Conservation (phyloP, 1,139 yeast species). For the Pichia sp. region DNA sequence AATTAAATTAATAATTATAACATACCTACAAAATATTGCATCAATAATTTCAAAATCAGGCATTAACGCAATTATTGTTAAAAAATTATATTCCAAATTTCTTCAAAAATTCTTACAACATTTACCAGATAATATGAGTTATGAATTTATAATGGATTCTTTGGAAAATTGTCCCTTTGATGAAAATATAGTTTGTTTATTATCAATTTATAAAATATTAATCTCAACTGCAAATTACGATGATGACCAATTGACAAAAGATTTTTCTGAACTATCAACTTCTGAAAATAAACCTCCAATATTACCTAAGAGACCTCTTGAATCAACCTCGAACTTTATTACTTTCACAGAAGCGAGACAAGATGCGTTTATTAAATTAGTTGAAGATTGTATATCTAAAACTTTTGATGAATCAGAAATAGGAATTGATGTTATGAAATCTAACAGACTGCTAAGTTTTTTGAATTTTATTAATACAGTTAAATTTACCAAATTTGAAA, state of each 20-base stretch:
- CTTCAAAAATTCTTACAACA: conserved; percentile 50
- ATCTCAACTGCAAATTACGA: conserved; percentile 28
- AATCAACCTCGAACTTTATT: conserved; percentile 30
- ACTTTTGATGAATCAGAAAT: not conserved
- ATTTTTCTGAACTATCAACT: not conserved
- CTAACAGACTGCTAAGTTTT: conserved; percentile 46
- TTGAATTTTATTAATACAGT: conserved; percentile 49
- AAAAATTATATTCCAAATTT: conserved; percentile 37
- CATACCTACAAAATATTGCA: conserved; percentile 43
- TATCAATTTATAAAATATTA: conserved; percentile 64
- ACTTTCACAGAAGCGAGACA: conserved; percentile 35
- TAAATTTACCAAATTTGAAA: conserved; percentile 18
- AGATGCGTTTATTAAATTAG: conserved; percentile 36
- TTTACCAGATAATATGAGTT: conserved; percentile 51
- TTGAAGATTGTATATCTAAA: conserved; percentile 24
- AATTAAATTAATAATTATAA: conserved; percentile 19
- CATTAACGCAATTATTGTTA: conserved; percentile 8
- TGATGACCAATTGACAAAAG: conserved; percentile 9
- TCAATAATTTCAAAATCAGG: conserved; percentile 31
- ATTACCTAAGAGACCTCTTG: conserved; percentile 21
- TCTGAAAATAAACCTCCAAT: conserved; percentile 6
- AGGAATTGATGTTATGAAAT: conserved; percentile 22
- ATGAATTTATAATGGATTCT: conserved; percentile 59
- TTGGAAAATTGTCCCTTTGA: conserved; percentile 64
- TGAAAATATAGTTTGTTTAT: conserved; percentile 49